These are phyloP conservation scores for Emergomyces orientalis DNA, from an alignment of 2,329 filamentous ascomycete species.

Conservation along the genomic window DNA sequence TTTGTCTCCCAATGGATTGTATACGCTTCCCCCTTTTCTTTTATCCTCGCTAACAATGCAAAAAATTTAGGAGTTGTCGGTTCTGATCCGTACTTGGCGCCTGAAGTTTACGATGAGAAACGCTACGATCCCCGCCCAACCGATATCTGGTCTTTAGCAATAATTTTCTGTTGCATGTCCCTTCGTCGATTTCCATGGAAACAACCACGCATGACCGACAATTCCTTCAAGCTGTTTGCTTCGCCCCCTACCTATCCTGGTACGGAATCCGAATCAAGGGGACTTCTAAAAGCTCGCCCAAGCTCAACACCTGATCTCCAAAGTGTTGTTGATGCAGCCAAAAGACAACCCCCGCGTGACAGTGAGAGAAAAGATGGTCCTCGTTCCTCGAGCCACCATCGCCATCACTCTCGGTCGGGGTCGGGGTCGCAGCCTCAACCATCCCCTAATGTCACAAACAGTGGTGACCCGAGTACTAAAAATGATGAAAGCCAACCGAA, in stretches of 20 bases:
- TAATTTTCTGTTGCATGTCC: constrained; percentile 99
- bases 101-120: constrained; percentile 87
- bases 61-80: constrained; percentile 57
- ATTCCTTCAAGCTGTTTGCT: constrained; percentile 88
- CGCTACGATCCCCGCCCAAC: constrained; percentile 91
- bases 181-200: constrained; percentile 95
- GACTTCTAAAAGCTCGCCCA: constrained; percentile 22
- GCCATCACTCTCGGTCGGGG: neutral
- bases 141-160: constrained; percentile 96
- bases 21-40: neutral
- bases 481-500: neutral
- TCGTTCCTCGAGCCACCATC: constrained; percentile 1
- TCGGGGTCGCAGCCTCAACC: neutral
- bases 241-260: constrained; percentile 66
- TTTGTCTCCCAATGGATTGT: constrained; percentile 37
- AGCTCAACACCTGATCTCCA: constrained; percentile 32
- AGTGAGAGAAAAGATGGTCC: constrained; percentile 13
- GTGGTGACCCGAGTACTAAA: neutral
- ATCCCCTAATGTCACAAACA: neutral
- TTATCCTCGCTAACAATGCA: constrained; percentile 7
- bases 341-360: neutral
- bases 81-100: constrained; percentile 92
- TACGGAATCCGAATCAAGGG: constrained; percentile 34
- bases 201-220: constrained; percentile 80
- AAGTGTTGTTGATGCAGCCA: constrained; percentile 14